phyloP scores from a whole-genome alignment of 2,329 filamentous ascomycete genomes.

The Cordyceps fumosorosea region DNA sequence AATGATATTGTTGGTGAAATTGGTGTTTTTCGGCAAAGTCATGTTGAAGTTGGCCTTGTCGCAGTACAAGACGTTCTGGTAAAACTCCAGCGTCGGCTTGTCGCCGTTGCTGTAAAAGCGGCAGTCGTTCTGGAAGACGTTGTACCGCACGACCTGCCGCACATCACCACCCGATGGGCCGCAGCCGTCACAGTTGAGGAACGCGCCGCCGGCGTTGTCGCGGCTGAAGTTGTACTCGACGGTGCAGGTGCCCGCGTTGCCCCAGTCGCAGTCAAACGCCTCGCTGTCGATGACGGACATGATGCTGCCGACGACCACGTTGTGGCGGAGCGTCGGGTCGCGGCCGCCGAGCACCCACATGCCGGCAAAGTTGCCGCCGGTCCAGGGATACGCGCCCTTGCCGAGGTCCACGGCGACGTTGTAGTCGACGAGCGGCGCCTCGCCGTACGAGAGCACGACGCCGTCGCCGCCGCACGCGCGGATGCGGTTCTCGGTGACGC shows the following conservation, averaged over 20 bases:
- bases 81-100: conserved; percentile 18
- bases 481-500: conserved; percentile 18
- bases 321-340: conserved; percentile 18
- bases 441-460: conserved; percentile 19
- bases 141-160: conserved; percentile 21
- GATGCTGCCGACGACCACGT: conserved; percentile 20
- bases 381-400: conserved; percentile 20
- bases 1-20: conserved; percentile 22
- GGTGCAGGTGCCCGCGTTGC: conserved; percentile 21
- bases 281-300: conserved; percentile 20
- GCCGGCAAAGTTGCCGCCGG: conserved; percentile 22
- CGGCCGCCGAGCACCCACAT: conserved; percentile 22
- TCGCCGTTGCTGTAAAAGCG: conserved; percentile 20
- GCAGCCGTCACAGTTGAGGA: conserved; percentile 22
- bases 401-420: conserved; percentile 20
- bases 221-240: conserved; percentile 23
- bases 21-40: conserved; percentile 15
- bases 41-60: conserved; percentile 18
- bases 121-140: conserved; percentile 23
- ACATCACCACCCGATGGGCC: conserved; percentile 19
- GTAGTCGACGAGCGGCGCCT: conserved; percentile 18
- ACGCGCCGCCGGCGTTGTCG: conserved; percentile 22
- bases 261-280: conserved; percentile 23
- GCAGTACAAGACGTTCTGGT: conserved; percentile 23
- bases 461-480: conserved; percentile 20